Evolutionary conservation across 371 early-diverging fungal genomes (phyloP), one percentile per base, ranked within the genome.

Genomic region (Rhizomucor pusillus): DNA sequence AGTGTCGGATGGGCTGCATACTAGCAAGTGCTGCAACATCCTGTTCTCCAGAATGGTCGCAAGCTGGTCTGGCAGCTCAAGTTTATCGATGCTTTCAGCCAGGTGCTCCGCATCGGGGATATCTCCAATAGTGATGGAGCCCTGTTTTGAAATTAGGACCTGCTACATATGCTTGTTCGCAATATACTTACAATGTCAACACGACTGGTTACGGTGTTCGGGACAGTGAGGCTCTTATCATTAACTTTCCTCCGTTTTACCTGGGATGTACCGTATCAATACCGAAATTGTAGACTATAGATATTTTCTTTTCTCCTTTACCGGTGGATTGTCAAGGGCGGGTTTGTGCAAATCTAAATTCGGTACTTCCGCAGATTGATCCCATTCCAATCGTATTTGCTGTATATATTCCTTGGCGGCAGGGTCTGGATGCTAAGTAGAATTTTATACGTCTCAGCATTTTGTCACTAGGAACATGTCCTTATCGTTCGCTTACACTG

Each of bases 11-110:
- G 63, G 62, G 29, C 62, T 52, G 52, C 71, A 71, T 6, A 69
- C 46, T 18, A 83, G 25, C 3, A 77, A 47, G 60, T 80, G 79
- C 52, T 83, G 83, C 7, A 80, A 48, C 24, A 71, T 45, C 11
- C 81, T 63, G 29, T 73, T 72, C 4, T 78, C 70, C 12, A 80
- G 60, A 1, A 83, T 54, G 1, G 67, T 61, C 11, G 67, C 59
- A 41, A 83, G 61, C 47, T 78, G 80, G 29, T 79, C 74, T 0
- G 79, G 69, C 23, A 77, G 50, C 4, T 66, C 60, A 11, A 79
- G 63, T 3, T 58, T 59, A 33, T 79, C 75, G 13, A 77, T 58
- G 39, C 67, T 66, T 25, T 62, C 55, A 5, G 70, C 73, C 20
- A 77, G 56, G 1, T 52, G 55, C 2, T 41, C 41, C 1, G 60